These are phyloP conservation scores for Balakata baccata DNA, from an alignment of 345 rosid genomes.

Conservation along the genomic window DNA sequence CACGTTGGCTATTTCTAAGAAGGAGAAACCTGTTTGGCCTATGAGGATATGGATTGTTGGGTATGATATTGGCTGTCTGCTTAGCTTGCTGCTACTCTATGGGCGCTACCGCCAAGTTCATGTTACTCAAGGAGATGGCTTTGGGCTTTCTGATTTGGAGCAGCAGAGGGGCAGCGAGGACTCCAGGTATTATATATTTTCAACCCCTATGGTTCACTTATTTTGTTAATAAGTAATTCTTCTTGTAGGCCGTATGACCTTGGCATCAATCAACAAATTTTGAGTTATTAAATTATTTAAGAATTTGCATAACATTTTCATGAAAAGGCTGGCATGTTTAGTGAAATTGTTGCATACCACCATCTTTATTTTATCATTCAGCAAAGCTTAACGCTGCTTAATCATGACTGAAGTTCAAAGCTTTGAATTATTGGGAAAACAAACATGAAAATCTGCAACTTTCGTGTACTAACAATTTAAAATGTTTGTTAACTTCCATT, in stretches of 20 bases:
- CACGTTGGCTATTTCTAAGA: conserved; percentile 61
- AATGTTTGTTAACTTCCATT: background rate
- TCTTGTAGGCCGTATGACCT: background rate
- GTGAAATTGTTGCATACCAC: background rate
- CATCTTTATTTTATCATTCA: background rate
- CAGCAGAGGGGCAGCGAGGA: conserved; percentile 72
- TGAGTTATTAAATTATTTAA: too few species aligned
- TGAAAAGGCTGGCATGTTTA: background rate
- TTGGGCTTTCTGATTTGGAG: conserved; percentile 54
- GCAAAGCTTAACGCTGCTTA: background rate
- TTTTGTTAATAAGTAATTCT: background rate
- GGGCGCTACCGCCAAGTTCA: conserved; percentile 63
- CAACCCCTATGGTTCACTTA: background rate
- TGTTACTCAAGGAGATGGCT: conserved; percentile 45
- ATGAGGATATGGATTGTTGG: conserved; percentile 85
- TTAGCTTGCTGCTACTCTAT: conserved; percentile 63
- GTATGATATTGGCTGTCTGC: conserved; percentile 75
- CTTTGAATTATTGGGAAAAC: background rate
- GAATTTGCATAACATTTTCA: too few species aligned
- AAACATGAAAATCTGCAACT: too few species aligned
- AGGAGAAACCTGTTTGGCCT: conserved; percentile 89
- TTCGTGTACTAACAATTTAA: too few species aligned
- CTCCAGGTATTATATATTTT: conserved; percentile 50
- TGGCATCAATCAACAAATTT: too few species aligned
- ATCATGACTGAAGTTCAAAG: background rate